Evolutionary conservation across 1,139 yeast genomes (phyloP).

Genomic region (Nadsonia starkeyi-henricii): DNA sequence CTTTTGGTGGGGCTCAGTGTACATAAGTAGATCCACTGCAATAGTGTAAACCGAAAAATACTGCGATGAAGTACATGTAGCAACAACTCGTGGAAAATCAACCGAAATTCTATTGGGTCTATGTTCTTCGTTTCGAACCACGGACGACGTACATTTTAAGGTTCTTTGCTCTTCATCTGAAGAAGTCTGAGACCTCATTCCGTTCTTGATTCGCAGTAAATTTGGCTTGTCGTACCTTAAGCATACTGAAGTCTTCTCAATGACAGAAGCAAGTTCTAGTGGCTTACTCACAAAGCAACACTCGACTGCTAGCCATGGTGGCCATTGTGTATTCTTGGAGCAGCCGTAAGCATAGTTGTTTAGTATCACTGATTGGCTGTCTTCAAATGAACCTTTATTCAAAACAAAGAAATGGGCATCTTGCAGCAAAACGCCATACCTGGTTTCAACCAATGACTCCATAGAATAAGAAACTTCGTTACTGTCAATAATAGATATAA

Average conservation of each 20-base stretch:
- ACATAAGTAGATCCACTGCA: slow-evolving; percentile 49
- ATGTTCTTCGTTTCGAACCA: slow-evolving; percentile 17
- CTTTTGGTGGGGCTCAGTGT: slow-evolving; percentile 48
- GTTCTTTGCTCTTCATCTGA: slow-evolving; percentile 4
- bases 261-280: slow-evolving; percentile 41
- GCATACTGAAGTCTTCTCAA: slow-evolving; percentile 50
- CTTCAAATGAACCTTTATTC: slow-evolving; percentile 33
- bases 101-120: slow-evolving; percentile 35
- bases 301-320: slow-evolving; percentile 68
- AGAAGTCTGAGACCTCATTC: background rate
- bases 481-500: slow-evolving; percentile 41
- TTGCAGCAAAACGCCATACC: slow-evolving; percentile 53
- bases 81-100: slow-evolving; percentile 55
- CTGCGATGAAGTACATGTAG: slow-evolving; percentile 61
- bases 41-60: slow-evolving; percentile 55
- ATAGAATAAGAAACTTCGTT: slow-evolving; percentile 34
- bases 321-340: slow-evolving; percentile 40
- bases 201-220: slow-evolving; percentile 32
- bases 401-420: slow-evolving; percentile 65
- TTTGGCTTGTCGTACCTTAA: slow-evolving; percentile 56
- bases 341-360: slow-evolving; percentile 27
- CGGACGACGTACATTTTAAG: slow-evolving; percentile 14
- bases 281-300: slow-evolving; percentile 56
- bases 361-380: slow-evolving; percentile 30
- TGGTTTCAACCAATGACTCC: slow-evolving; percentile 45